Evolutionary conservation across 371 early-diverging fungal genomes (phyloP), one percentile per base, ranked within the genome.

Genomic region (Rhizoclosmatium hyalinum): DNA sequence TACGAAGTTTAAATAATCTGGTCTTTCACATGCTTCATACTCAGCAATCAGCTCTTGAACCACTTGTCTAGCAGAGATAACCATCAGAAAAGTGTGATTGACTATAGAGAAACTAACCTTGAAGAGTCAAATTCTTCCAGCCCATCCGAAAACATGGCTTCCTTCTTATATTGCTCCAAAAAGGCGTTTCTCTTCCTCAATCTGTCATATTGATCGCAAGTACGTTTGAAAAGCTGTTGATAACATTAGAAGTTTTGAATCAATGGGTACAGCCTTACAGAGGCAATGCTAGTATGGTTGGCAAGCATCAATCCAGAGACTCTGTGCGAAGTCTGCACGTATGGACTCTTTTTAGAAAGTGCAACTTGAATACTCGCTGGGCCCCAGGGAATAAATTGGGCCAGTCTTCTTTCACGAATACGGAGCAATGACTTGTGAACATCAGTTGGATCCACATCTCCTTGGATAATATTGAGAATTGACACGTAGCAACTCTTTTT

Each of bases 311-410:
- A 86, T 1, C 99, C 99, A 73, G 95, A 95, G 43, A 99, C 97
- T 12, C 95, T 91, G 81, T 97, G 98, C 39, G 91, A 90, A 0
- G 95, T 93, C 55, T 91, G 94, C 3, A 95, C 89, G 80, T 97
- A 97, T 1, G 98, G 98, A 46, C 94, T 94, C 80, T 95, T 95
- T 58, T 91, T 90, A 0, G 96, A 94, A 47, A 98, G 78, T 3
- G 98, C 98, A 2, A 98, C 97, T 81, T 99, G 99, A 75, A 99
- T 98, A 76, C 93, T 94, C 2, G 99, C 97, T 10, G 99, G 99
- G n/a, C 98, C 98, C 99, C 99, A 99, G 32, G 99, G 99, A 66
- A 99, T 98, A 82, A 99, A 99, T 75, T 94, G 94, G 5, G 98
- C 96, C 45, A 98, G 81, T 39, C 95, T 87, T 64, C 96, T 90